Base-by-base conservation (phyloP, 176 grass and related monocot genomes). In the Dactylis glomerata region DNA sequence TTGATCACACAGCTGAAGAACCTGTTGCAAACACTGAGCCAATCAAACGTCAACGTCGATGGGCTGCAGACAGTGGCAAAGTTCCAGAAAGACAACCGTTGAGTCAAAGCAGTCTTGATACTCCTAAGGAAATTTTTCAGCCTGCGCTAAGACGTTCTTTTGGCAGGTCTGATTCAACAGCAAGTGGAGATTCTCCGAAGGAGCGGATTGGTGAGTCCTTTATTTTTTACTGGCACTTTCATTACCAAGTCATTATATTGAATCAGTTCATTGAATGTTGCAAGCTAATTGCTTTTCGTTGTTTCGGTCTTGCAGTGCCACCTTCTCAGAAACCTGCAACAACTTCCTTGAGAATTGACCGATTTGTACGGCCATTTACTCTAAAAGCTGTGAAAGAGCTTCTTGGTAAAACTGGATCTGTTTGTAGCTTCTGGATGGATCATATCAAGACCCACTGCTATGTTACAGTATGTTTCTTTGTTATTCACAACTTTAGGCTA, bases 371-470 rank as follows among this genome's bases (percentile, higher is more conserved):
- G 1, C 97, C 97, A 64, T 99, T 99, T 68, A 99, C 97, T 51
- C 67, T 99, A 79, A 96, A 92, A 92, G 93, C 97, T 78, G 97
- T 99, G 84, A 93, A 99, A 83, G 93, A 96, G 75, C 84, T 99
- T 84, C 91, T 99, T 84, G 93, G 85, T 67, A 99, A 94, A 94
- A 96, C 93, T 89, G 97, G 97, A 50, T 86, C 91, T 37, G 65
- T 99, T 84, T 86, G 80, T 84, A 91, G 80, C 79, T 99, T 99
- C 79, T 99, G 97, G 97, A 99, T 99, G 97, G 93, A 99, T 80
- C 93, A 92, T 86, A 99, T 99, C 81, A 99, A 99, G 86, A 99
- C 97, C 51, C 97, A 99, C 80, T 99, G 97, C 76, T 99, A 96
- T 89, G 92, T 99, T 67, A 96, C 93, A 73, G 97, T 99, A 99